Conservation (phyloP, 176 grass and related monocot species). For the Triticum timopheevii region DNA sequence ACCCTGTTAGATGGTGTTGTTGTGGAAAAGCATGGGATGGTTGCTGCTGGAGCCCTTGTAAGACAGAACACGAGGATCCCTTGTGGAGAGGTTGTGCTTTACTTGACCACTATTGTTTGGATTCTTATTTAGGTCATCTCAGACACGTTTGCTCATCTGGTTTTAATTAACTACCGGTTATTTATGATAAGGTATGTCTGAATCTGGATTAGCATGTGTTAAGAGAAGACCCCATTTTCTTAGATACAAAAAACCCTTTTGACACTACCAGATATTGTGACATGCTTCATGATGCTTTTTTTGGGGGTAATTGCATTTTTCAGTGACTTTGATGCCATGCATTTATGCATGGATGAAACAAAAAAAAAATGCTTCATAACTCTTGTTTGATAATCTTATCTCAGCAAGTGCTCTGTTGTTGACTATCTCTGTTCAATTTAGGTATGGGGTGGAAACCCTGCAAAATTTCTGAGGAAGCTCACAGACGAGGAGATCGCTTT, state of each 20-base stretch:
- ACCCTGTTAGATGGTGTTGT: constrained; percentile 84
- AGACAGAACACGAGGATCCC: constrained; percentile 93
- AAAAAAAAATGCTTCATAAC: neutral
- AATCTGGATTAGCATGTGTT: neutral
- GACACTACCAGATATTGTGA: neutral
- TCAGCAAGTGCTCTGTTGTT: constrained; percentile 12
- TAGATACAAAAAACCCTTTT: neutral
- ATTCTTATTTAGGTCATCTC: constrained; percentile 20
- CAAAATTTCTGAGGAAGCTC: constrained; percentile 87
- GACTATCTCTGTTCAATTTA: constrained; percentile 39
- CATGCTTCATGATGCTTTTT: neutral
- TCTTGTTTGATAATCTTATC: constrained; percentile 16
- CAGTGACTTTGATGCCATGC: neutral
- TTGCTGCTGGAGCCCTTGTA: constrained; percentile 90
- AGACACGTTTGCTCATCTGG: neutral
- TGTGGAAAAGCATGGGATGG: constrained; percentile 94
- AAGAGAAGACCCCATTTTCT: neutral
- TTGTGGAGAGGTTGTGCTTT: constrained; percentile 63
- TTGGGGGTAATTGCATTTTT: neutral
- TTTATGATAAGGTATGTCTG: neutral
- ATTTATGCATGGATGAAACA: neutral
- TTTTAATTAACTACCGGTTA: neutral
- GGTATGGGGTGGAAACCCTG: constrained; percentile 98
- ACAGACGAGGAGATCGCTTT: constrained; percentile 74
- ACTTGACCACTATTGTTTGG: constrained; percentile 26